Percentiles rank a stretch among this genome's conserved stretches.
phyloP scores from a whole-genome alignment of 768 basidiomycete genomes.

The Lactifluus piperatus region DNA sequence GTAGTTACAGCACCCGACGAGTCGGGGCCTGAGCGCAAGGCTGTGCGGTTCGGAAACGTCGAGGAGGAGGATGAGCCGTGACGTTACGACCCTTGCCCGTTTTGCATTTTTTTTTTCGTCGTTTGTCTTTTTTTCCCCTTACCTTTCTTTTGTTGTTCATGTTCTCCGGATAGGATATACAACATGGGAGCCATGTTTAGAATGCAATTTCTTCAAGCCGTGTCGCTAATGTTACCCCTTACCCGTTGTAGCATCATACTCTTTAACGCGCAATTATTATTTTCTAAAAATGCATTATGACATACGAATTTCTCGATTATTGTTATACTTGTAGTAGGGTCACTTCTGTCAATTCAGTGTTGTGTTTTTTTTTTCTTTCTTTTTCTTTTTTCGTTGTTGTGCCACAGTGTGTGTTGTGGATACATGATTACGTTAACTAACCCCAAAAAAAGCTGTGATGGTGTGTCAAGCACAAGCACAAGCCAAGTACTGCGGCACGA shows the following conservation, averaged over 20 bases:
- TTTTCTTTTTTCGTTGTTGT: no score
- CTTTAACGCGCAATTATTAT: not conserved
- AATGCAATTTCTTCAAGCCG: not conserved
- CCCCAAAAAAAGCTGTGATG: no score
- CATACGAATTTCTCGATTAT: not conserved
- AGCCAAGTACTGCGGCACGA: no score
- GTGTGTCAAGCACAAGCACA: no score
- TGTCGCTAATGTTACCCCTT: not conserved
- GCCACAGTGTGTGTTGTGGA: no score
- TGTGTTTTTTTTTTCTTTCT: no score
- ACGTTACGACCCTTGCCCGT: not conserved
- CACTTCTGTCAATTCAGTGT: not conserved
- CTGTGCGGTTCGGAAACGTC: constrained; percentile 14
- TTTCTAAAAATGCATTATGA: not conserved
- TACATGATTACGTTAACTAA: no score
- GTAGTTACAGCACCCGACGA: not conserved
- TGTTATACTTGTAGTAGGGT: not conserved
- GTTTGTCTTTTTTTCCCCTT: not conserved
- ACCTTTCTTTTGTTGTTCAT: not conserved
- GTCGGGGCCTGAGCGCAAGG: constrained; percentile 11
- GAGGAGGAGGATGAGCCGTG: constrained; percentile 3
- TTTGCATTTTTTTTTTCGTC: constrained; percentile 21
- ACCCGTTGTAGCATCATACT: constrained; percentile 2
- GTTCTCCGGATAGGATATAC: not conserved
- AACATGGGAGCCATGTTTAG: not conserved